Base-by-base conservation (phyloP, 1,284 basidiomycete genomes). In the Tremellales sp. region DNA sequence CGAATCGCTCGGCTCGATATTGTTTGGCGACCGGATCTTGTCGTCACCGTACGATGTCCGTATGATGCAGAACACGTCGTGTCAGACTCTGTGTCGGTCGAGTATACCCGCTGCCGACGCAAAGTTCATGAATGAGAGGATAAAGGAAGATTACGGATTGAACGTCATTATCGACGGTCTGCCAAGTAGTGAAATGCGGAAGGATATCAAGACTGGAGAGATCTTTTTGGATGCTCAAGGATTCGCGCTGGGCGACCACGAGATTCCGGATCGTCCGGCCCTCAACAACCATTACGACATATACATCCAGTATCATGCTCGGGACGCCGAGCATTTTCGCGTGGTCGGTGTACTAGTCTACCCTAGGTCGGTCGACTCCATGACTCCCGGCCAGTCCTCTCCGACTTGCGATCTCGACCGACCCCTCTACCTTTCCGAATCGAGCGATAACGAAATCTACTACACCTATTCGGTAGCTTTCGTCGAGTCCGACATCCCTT, bases 111-210 rank as follows among this genome's bases (percentile, higher is more conserved):
- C 77, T 17, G 81, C 86, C 51, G 86, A 94, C 57, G 85, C 86
- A 17, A 83, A 81, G 55, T 96, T 96, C 71, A 85, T 97, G 70
- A 96, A 96, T 63, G 84, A 70, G n/a, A 84, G 90, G 45, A 94
- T 97, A 68, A 80, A 80, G 41, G 90, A 97, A 69, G 87, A 92
- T 66, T 97, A 97, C 67, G 89, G 90, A 0, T 76, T 97, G 55
- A 97, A 97, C 67, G 94, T 92, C 85, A 84, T 97, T 48, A 79
- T 97, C 40, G 93, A 97, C 64, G 93, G 93, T 3, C 80, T 97
- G 31, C 94, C 94, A 3, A 89, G 88, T 7, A 89, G 90, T 4
- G 89, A 94, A 73, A 87, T 90, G 84, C 92, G 89, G 75, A 74
- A 79, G 41, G 89, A 94, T 68, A 67, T 78, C 46, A 81, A 84